Evolutionary conservation across 2,329 filamentous ascomycete genomes (phyloP), one percentile per base, ranked within the genome.

Genomic region (Cladosporium halotolerans): DNA sequence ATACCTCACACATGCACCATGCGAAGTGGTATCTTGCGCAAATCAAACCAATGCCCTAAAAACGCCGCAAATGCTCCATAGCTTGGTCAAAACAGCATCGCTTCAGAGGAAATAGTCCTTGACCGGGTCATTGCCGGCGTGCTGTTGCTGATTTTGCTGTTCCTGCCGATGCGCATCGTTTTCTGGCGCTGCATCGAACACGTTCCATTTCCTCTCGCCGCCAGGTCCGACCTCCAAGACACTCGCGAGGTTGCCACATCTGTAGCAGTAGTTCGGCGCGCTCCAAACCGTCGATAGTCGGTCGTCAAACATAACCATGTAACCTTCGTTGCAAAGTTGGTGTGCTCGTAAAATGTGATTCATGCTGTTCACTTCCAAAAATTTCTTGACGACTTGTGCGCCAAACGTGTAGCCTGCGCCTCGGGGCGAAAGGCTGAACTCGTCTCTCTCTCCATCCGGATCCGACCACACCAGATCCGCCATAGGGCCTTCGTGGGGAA

Each of bases 391-490:
- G 13, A 99, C 93, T 70, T 97, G 93, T 6, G 91, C 90, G 53
- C 93, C 93, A 68, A 99, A 99, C 0, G 92, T 97, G 70, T 99
- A 99, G 19, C 93, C 93, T 16, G 93, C 93, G 41, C 93, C 93
- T 57, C 93, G 82, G 2, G 93, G 93, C 7, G 88, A 95, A 13
- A 99, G 80, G 6, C 88, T 95, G 72, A 99, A 99, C 70, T 99
- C 93, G 72, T 99, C 93, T 54, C 91, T 82, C 63, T 99, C 93
- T n/a, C 89, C 86, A 68, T 99, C 93, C 0, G 93, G 93, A 69
- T 99, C 93, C 16, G 90, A 96, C 93, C 93, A 99, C 32, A 99
- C 93, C 4, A 99, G 77, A 70, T 99, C 93, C n/a, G 93, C 93
- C 93, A 99, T 99, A 33, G 93, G 93, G 0, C 93, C 93, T 73